Percentiles rank a stretch among this genome's conserved stretches.
Evolutionary conservation across 306 rosid genomes (phyloP).

Genomic region (Coriaria nepalensis): DNA sequence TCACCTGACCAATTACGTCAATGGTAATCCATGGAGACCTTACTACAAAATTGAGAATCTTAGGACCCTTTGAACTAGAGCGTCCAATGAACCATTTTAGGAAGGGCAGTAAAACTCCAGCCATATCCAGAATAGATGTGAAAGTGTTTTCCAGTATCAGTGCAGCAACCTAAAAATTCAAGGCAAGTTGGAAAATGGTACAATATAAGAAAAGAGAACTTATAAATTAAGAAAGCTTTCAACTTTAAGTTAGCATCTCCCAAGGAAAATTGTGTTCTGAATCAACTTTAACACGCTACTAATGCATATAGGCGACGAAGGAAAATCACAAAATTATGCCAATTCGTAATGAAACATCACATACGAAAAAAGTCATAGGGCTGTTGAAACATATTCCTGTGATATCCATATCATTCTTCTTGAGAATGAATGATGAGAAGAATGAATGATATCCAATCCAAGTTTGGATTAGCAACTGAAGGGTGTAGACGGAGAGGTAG

Average conservation of each 20-base stretch:
- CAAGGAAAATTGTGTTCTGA: background rate
- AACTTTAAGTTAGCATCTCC: background rate
- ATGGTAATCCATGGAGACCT: constrained; percentile 96
- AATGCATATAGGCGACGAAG: too few species aligned
- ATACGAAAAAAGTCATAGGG: too few species aligned
- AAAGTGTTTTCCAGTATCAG: constrained; percentile 88
- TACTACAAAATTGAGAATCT: constrained; percentile 71
- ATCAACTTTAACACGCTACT: background rate
- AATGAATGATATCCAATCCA: too few species aligned
- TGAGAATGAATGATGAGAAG: too few species aligned
- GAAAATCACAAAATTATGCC: too few species aligned
- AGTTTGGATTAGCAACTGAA: too few species aligned
- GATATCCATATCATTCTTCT: too few species aligned
- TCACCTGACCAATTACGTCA: constrained; percentile 77
- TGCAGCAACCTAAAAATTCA: constrained; percentile 64
- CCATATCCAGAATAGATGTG: constrained; percentile 97
- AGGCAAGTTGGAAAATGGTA: constrained; percentile 2
- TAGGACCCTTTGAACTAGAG: constrained; percentile 60
- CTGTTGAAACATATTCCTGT: too few species aligned
- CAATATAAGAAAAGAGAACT: background rate
- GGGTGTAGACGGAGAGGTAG: too few species aligned
- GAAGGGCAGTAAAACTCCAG: constrained; percentile 90
- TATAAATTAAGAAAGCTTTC: background rate
- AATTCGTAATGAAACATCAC: too few species aligned
- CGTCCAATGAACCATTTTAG: constrained; percentile 96